A percentile compares a stretch with the other conserved stretches of the same genome.
Evolutionary conservation across 371 early-diverging fungal genomes (phyloP).

Genomic region (Capillidium heterosporum): DNA sequence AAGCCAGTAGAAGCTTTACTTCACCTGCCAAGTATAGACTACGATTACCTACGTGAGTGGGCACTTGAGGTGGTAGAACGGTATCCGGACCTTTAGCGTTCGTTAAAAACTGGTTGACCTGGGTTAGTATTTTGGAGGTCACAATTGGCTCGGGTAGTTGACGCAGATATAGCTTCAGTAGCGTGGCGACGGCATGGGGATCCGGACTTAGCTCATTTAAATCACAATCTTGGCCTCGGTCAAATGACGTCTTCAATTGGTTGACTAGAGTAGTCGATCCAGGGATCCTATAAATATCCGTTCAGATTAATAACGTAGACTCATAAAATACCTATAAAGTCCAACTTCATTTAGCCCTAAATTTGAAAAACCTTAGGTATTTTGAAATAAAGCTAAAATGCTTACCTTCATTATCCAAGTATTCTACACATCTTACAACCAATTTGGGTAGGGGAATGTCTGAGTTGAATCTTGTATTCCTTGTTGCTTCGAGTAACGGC

Average conservation of each 20-base stretch:
- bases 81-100: not conserved
- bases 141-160: conserved; percentile 3
- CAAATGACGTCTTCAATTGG: not conserved
- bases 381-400: not conserved
- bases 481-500: not conserved
- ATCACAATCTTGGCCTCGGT: not conserved
- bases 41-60: not conserved
- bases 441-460: conserved; percentile 1
- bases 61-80: not conserved
- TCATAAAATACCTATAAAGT: not conserved
- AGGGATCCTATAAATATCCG: conserved; percentile 5
- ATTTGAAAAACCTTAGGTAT: not conserved
- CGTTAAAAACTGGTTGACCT: conserved; percentile 1
- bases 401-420: conserved; percentile 4
- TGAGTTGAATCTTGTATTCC: not conserved
- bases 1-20: not conserved
- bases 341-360: conserved; percentile 6
- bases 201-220: not conserved
- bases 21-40: not conserved
- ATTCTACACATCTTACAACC: conserved; percentile 3
- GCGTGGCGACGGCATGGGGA: conserved; percentile 3
- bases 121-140: not conserved
- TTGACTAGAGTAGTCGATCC: not conserved
- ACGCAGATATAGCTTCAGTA: not conserved
- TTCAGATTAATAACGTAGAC: not conserved